Percentiles rank a stretch among this genome's conserved stretches.
Evolutionary conservation across 2,329 filamentous ascomycete genomes (phyloP).

Genomic region (Fusarium hainanense): DNA sequence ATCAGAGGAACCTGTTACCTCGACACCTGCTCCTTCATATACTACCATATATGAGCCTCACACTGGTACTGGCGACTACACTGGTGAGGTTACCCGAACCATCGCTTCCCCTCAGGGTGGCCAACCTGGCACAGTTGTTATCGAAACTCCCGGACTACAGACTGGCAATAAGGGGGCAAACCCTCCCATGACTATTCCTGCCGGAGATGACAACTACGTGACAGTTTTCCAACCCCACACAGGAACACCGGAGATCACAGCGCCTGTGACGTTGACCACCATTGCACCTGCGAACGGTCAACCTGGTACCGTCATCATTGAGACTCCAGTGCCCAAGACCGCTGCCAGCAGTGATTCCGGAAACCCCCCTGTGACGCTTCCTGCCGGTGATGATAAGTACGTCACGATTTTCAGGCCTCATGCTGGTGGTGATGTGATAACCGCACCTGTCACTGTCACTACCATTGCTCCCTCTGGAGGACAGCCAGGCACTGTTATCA

Average conservation of each 20-base stretch:
- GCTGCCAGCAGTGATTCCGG: not conserved
- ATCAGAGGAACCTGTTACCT: slow-evolving; percentile 2
- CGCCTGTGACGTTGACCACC: not conserved
- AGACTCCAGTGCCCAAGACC: slow-evolving; percentile 4
- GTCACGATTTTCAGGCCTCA: slow-evolving; percentile 32
- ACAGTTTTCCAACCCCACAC: no score
- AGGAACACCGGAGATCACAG: not conserved
- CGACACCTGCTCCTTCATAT: slow-evolving; percentile 11
- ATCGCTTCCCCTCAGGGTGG: slow-evolving; percentile 14
- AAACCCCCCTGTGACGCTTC: not conserved
- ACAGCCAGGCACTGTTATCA: slow-evolving; percentile 30
- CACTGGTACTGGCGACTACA: slow-evolving; percentile 15
- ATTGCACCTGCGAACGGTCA: not conserved
- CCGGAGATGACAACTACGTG: not conserved
- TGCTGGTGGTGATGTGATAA: slow-evolving; percentile 24
- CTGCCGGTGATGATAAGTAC: slow-evolving; percentile 20
- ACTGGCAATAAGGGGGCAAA: slow-evolving; percentile 15
- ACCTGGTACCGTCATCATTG: slow-evolving; percentile 6
- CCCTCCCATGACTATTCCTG: slow-evolving; percentile 19
- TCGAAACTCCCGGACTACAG: slow-evolving; percentile 20
- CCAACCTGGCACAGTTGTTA: slow-evolving; percentile 25
- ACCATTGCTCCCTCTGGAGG: slow-evolving; percentile 13
- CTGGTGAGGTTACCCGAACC: slow-evolving; percentile 4
- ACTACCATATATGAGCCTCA: slow-evolving; percentile 28
- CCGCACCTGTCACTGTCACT: slow-evolving; percentile 23